Conservation (phyloP, 352 stramenopile species). For the Globisporangium cederbergense region DNA sequence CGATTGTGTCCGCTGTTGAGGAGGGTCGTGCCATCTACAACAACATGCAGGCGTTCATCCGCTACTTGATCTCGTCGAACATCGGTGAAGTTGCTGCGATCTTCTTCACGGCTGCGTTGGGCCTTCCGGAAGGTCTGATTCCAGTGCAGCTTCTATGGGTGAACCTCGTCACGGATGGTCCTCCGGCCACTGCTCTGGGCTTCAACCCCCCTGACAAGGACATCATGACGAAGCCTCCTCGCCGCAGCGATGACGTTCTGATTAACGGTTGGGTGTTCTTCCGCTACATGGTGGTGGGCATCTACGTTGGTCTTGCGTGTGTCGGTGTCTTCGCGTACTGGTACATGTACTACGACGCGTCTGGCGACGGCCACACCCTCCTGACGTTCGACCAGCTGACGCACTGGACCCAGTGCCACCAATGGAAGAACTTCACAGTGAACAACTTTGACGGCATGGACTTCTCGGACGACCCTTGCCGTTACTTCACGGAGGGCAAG, state of each 20-base stretch:
- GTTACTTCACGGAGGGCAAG: conserved; percentile 93
- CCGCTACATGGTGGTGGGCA: conserved; percentile 96
- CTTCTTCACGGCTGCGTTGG: conserved; percentile 95
- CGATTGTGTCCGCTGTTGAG: conserved; percentile 93
- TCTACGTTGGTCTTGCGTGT: conserved; percentile 91
- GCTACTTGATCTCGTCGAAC: conserved; percentile 99
- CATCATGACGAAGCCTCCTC: conserved; percentile 96
- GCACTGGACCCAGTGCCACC: conserved; percentile 88
- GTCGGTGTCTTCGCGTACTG: conserved; percentile 93
- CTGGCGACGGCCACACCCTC: conserved; percentile 90
- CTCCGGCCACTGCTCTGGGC: conserved; percentile 96
- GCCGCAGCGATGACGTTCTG: conserved; percentile 95
- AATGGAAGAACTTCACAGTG: conserved; percentile 90
- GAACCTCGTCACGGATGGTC: conserved; percentile 99
- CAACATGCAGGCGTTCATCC: conserved; percentile 99
- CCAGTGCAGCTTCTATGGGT: conserved; percentile 99
- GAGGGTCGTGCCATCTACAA: conserved; percentile 89
- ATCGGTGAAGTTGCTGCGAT: conserved; percentile 99
- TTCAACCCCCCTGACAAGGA: conserved; percentile 98
- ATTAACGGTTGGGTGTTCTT: conserved; percentile 98
- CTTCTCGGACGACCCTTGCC: conserved; percentile 88
- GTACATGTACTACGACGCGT: conserved; percentile 91
- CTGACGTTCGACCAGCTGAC: conserved; percentile 90
- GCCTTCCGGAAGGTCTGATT: conserved; percentile 96
- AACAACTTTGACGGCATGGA: conserved; percentile 91